Evolutionary conservation across 106 monocot species (phyloP), one percentile per base, ranked within the genome.

Genomic region (Alisma plantagoaquatica): DNA sequence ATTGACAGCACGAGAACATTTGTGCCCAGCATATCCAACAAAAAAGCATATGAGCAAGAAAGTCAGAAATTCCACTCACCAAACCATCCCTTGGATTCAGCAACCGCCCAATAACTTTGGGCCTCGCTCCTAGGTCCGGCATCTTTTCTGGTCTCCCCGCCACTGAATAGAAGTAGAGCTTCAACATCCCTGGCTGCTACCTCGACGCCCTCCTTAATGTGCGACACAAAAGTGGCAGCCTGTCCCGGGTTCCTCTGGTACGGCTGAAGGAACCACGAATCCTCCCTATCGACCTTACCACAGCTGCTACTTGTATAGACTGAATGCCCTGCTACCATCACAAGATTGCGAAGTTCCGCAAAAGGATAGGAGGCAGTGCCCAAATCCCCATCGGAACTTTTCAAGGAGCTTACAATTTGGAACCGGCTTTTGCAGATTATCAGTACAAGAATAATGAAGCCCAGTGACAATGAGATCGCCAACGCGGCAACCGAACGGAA

Each of bases 311-410:
- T 99, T 0, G 82, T 90, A 51, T 86, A 99, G 1, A 99, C 60
- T 14, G 98, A 90, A 76, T 99, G 98, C 31, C 90, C 98, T 3
- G 98, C 98, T 23, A 99, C 90, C 90, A 99, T 90, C 2, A 99
- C 82, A 59, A 99, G 90, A 38, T 86, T 99, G n/a, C 50, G 75
- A 11, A 90, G 66, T 29, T 74, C 53, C 17, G 54, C 6, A 22
- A 90, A 72, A 47, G 98, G 90, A 69, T 82, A 86, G 9, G 50
- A 59, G 46, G 28, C 60, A 10, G 27, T 33, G 29, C 23, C 65
- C 17, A 54, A 51, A 20, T 53, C 42, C 27, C 54, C 18, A 11
- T 67, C 32, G 49, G 31, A 65, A 51, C 43, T 69, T 41, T 59
- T 73, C 19, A 44, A 32, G 44, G 61, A 68, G n/a, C 71, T 10